phyloP scores from a whole-genome alignment of 148 eudicot species.

The Nyssa sinensis region DNA sequence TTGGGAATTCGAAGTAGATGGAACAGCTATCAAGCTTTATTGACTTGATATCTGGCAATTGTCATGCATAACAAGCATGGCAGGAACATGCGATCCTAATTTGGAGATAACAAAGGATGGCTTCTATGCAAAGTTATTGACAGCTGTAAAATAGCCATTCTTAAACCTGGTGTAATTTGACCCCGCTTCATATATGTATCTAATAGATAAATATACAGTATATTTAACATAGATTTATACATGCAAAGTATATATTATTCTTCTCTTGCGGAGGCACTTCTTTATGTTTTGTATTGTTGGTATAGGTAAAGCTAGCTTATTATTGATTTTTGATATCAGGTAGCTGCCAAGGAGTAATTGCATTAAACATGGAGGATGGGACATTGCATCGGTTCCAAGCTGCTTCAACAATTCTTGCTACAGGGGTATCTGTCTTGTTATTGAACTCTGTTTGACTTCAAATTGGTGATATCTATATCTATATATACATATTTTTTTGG shows the following conservation, averaged over 20 bases:
- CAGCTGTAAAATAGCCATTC: background rate
- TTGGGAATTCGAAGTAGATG: background rate
- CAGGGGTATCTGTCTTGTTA: constrained; percentile 63
- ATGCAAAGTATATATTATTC: background rate
- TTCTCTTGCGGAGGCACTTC: background rate
- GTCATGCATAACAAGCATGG: background rate
- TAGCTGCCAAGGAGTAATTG: constrained; percentile 93
- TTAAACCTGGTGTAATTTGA: background rate
- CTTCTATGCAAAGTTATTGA: background rate
- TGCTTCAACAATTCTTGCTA: constrained; percentile 87
- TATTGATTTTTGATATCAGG: constrained; percentile 46
- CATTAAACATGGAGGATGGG: constrained; percentile 96
- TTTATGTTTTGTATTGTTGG: background rate
- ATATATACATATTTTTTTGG: background rate
- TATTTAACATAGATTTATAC: background rate
- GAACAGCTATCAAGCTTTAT: background rate
- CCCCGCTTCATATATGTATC: background rate
- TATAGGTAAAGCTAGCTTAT: background rate
- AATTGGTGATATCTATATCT: background rate
- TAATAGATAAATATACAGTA: no score
- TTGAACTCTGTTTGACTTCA: constrained; percentile 5
- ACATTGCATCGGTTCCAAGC: constrained; percentile 87
- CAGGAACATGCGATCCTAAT: background rate
- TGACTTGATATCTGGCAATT: background rate
- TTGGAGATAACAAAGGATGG: background rate